Base-by-base conservation (phyloP, 805 yeast genomes). In the Metschnikowia bowlesiae region DNA sequence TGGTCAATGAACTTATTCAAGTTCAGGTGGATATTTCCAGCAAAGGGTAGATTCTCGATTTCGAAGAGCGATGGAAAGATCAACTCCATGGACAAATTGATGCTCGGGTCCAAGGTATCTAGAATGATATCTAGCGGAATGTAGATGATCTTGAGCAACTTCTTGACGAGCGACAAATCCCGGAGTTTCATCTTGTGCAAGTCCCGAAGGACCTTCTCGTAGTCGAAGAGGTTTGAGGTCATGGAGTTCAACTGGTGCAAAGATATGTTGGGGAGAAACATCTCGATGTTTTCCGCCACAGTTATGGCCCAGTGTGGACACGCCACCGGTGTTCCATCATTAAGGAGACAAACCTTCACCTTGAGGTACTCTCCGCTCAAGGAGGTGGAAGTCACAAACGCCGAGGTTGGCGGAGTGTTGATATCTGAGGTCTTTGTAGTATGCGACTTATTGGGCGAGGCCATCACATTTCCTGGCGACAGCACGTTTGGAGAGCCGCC, bases 321-420 rank as follows among this genome's bases (percentile, higher is more conserved):
- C 2, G 87, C 87, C 26, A 92, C 79, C 0, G 97, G 92, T 0
- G 92, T 87, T 9, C 92, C 89, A 70, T 94, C 98, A 52, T 81
- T 78, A 22, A 92, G 75, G 30, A 86, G 64, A 52, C 89, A 86
- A 1, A 92, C 83, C 51, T 79, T 81, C 16, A 88, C 68, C 42
- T 86, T 78, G 39, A 83, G 74, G 63, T 89, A 94, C 48, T 81
- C 84, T 11, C 98, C 98, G 26, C 84, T 79, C 47, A 94, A 71
- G 1, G 97, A 90, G 0, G 97, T 89, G 0, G 96, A 90, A 0
- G 97, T 91, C 13, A 92, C 96, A 62, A 89, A 82, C 11, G 94
- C 84, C 38, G 84, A 76, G 11, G 57, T 52, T 30, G 49, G 46
- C 7, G 58, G 49, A 9, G 45, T 34, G n/a, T 56, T 52, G 9